Evolutionary conservation across 129 eudicot species (phyloP).

Genomic region (Lactuca saligna): DNA sequence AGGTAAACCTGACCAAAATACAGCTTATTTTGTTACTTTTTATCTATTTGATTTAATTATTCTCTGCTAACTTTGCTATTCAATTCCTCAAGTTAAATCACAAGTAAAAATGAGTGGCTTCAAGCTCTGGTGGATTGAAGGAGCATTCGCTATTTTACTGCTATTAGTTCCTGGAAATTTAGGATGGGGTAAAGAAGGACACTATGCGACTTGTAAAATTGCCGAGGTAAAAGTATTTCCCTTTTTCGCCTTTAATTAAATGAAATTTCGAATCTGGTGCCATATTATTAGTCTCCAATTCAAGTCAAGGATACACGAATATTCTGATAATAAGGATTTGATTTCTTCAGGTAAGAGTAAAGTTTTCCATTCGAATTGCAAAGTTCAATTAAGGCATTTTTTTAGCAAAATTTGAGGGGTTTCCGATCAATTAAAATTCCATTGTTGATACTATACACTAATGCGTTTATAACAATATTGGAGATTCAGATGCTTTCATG

Average conservation of each 20-base stretch:
- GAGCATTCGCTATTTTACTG: slow-evolving; percentile 34
- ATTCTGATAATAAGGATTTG: too few species aligned
- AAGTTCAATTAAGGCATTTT: neutral
- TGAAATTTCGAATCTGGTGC: neutral
- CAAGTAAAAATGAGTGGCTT: slow-evolving; percentile 39
- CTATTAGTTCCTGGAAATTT: slow-evolving; percentile 41
- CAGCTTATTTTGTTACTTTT: neutral
- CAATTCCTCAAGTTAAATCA: slow-evolving; percentile 4
- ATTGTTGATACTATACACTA: too few species aligned
- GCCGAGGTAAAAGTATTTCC: slow-evolving; percentile 56
- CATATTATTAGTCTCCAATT: neutral
- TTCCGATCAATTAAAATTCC: too few species aligned
- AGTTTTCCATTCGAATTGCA: neutral
- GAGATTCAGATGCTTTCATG: too few species aligned
- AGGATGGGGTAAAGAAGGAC: slow-evolving; percentile 97
- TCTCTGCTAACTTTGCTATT: slow-evolving; percentile 5
- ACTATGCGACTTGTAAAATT: slow-evolving; percentile 73
- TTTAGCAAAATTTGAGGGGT: too few species aligned
- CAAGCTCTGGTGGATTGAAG: slow-evolving; percentile 36
- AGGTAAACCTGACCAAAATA: slow-evolving; percentile 6
- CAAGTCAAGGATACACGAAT: neutral
- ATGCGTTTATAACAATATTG: too few species aligned
- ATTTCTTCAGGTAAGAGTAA: too few species aligned
- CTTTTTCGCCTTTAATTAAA: neutral
- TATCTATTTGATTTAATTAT: neutral